Percentiles rank a stretch among this genome's conserved stretches.
phyloP scores from a whole-genome alignment of 2,329 filamentous ascomycete species.

The Decorospora gaudefroyi region DNA sequence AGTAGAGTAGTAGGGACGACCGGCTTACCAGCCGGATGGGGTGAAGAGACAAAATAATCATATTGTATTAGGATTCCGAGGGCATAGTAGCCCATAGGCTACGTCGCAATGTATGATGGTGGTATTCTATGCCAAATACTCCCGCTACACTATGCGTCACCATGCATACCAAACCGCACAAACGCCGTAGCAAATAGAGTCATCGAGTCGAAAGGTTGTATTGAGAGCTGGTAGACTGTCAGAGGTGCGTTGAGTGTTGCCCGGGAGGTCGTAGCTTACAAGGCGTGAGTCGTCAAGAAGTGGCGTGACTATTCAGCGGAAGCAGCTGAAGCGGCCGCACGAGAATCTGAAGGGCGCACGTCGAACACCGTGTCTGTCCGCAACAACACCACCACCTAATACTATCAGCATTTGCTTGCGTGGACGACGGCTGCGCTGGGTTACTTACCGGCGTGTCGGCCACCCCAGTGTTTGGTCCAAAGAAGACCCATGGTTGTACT shows the following conservation, averaged over 20 bases:
- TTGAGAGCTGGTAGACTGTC: not conserved
- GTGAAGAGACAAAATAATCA: not conserved
- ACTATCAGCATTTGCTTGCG: slow-evolving; percentile 24
- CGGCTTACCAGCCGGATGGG: too few relatives aligned
- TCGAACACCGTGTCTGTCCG: slow-evolving; percentile 58
- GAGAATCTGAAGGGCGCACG: slow-evolving; percentile 58
- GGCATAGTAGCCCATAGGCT: slow-evolving; percentile 4
- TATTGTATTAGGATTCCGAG: slow-evolving; percentile 20
- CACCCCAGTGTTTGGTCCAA: slow-evolving; percentile 54
- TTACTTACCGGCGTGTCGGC: slow-evolving; percentile 49
- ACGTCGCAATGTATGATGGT: slow-evolving; percentile 1
- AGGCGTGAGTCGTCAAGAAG: slow-evolving; percentile 30
- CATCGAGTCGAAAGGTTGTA: slow-evolving; percentile 2
- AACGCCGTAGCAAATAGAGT: slow-evolving; percentile 23
- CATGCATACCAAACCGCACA: slow-evolving; percentile 2
- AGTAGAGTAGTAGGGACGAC: too few relatives aligned
- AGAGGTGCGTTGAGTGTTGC: not conserved
- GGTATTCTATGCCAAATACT: slow-evolving; percentile 1
- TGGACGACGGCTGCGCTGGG: slow-evolving; percentile 9
- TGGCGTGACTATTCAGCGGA: slow-evolving; percentile 49
- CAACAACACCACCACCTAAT: slow-evolving; percentile 56
- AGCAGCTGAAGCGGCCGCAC: slow-evolving; percentile 58
- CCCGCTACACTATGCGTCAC: slow-evolving; percentile 1
- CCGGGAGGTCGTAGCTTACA: slow-evolving; percentile 16
- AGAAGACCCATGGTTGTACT: slow-evolving; percentile 51